Base-by-base conservation (phyloP, 208 protist species). In the Spironucleus salmonicida region DNA sequence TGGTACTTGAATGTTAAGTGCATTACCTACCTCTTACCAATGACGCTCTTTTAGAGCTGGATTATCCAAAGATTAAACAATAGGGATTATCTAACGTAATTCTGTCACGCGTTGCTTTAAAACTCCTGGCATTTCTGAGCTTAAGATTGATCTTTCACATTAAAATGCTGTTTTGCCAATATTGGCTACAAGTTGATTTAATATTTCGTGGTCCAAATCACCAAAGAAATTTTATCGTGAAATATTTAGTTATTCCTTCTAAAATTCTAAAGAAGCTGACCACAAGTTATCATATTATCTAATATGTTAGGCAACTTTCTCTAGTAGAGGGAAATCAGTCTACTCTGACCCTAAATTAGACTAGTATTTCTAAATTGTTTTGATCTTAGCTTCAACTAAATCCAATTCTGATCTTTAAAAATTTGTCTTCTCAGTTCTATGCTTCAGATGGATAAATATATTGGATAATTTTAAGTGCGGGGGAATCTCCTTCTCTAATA, bases 1-100 rank as follows among this genome's bases (percentile, higher is more conserved):
- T n/a, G 64, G 64, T 23, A 71, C 38, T 4, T 11, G 30, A 11
- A 11, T 38, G 2, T 4, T 15, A 23, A 71, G n/a, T 11, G 34
- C 34, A 29, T 71, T 9, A n/a, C 64, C 64, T 32, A 71, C 64
- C 4, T 45, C n/a, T 49, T n/a, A 19, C 64, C 64, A 71, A n/a
- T 71, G 64, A 11, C 34, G 64, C 19, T n/a, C 30, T 15, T n/a
- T 11, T 15, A 71, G 34, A 11, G 32, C 38, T 45, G n/a, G 15
- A 45, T 71, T 71, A 71, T 71, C 64, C 2, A 71, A 35, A 45
- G 30, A 42, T 27, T 71, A 15, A 35, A 71, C 64, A 49, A 71
- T 38, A 35, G 64, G 64, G 27, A 71, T 40, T 11, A 71, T 11
- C n/a, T 71, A 38, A 11, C 64, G 7, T 11, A 71, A 45, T n/a